Evolutionary conservation across 352 stramenopile genomes (phyloP).

Genomic region (Phytophthora fragariae): DNA sequence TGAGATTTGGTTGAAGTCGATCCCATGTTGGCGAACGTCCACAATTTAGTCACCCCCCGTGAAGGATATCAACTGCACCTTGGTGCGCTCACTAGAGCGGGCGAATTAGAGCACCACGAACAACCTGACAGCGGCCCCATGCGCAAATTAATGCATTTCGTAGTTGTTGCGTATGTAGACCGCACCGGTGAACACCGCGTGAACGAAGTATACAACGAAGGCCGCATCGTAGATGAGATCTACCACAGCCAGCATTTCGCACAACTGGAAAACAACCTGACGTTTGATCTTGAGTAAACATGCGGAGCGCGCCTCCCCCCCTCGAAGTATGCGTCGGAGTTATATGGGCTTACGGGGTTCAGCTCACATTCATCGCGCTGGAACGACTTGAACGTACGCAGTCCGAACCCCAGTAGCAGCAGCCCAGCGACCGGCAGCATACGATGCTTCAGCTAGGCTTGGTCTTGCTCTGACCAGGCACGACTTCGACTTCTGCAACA

Average conservation of each 20-base stretch:
- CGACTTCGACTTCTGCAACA: too few species aligned
- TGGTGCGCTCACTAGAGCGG: slow-evolving; percentile 78
- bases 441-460: too few species aligned
- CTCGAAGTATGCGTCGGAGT: slow-evolving; percentile 3
- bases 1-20: slow-evolving; percentile 37
- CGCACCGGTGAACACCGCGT: slow-evolving; percentile 71
- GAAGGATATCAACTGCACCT: slow-evolving; percentile 81
- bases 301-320: slow-evolving; percentile 23
- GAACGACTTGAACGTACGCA: slow-evolving; percentile 63
- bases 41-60: slow-evolving; percentile 68
- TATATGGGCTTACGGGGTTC: slow-evolving; percentile 1
- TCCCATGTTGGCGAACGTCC: slow-evolving; percentile 53
- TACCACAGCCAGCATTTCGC: slow-evolving; percentile 61
- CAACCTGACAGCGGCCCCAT: slow-evolving; percentile 46
- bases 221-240: slow-evolving; percentile 48
- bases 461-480: too few species aligned
- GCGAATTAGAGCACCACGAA: slow-evolving; percentile 61
- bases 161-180: slow-evolving; percentile 52
- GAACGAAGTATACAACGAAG: slow-evolving; percentile 61
- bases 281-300: slow-evolving; percentile 39
- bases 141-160: slow-evolving; percentile 52
- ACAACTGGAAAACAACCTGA: slow-evolving; percentile 70
- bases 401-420: slow-evolving; percentile 43
- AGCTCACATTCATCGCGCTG: slow-evolving; percentile 46
- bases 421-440: too few species aligned